Evolutionary conservation across 495 filamentous ascomycete species (phyloP).

Genomic region (Oidiodendron maius): DNA sequence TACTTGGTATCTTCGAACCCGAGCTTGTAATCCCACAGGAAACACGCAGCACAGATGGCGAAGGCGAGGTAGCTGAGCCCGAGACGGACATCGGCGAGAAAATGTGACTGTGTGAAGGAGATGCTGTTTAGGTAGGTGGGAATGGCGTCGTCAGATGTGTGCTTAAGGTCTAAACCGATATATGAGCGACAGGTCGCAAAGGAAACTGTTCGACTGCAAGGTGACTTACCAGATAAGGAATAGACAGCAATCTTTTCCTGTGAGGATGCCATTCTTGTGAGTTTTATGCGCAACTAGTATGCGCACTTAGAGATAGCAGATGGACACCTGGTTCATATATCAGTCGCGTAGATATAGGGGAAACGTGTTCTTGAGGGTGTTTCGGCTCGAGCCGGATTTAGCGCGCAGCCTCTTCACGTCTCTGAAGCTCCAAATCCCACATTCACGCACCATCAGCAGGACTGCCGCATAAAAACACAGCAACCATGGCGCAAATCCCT

Average conservation of each 20-base stretch:
- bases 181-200: too few relatives aligned
- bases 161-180: slow-evolving; percentile 97
- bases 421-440: not conserved
- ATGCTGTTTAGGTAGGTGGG: slow-evolving; percentile 86
- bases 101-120: slow-evolving; percentile 74
- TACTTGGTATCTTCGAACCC: slow-evolving; percentile 80
- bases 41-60: slow-evolving; percentile 68
- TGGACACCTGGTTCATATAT: not conserved
- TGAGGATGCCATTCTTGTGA: slow-evolving; percentile 35
- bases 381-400: slow-evolving; percentile 19
- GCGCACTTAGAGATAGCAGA: too few relatives aligned
- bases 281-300: slow-evolving; percentile 4
- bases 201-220: too few relatives aligned
- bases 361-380: slow-evolving; percentile 22
- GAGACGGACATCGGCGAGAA: slow-evolving; percentile 75
- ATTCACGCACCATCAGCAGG: not conserved
- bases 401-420: slow-evolving; percentile 13
- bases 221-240: slow-evolving; percentile 60
- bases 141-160: slow-evolving; percentile 90
- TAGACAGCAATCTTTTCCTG: slow-evolving; percentile 59
- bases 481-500: slow-evolving; percentile 75
- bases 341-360: slow-evolving; percentile 10
- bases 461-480: not conserved
- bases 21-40: slow-evolving; percentile 84
- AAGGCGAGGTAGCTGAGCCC: slow-evolving; percentile 79